Evolutionary conservation across 805 yeast species (phyloP).

Genomic region (Isabelozyma pseudorhagii): DNA sequence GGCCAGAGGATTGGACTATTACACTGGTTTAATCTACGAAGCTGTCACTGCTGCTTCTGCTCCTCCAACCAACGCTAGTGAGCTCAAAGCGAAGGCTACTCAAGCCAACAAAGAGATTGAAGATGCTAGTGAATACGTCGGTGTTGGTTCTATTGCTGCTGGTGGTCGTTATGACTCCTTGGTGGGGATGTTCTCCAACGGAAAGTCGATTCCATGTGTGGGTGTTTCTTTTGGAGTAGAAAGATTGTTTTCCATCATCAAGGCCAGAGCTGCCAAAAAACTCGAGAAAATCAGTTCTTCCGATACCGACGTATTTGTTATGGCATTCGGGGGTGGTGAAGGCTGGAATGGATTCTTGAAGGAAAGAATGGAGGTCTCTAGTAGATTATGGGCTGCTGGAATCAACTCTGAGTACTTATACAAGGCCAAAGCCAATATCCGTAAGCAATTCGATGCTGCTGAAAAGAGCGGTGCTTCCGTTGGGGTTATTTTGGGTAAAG

Average conservation of each 20-base stretch:
- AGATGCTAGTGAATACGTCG: constrained; percentile 94
- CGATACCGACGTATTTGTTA: constrained; percentile 88
- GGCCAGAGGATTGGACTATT: constrained; percentile 97
- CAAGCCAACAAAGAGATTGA: constrained; percentile 56
- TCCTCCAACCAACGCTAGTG: constrained; percentile 82
- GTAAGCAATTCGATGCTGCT: constrained; percentile 97
- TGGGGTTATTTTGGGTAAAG: constrained; percentile 93
- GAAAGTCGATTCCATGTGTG: constrained; percentile 93
- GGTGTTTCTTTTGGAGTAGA: constrained; percentile 98
- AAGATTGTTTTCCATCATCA: constrained; percentile 85
- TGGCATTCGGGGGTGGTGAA: constrained; percentile 99
- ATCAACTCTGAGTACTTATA: constrained; percentile 89
- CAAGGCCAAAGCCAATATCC: constrained; percentile 89
- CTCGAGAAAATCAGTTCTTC: constrained; percentile 71
- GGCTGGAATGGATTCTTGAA: constrained; percentile 91
- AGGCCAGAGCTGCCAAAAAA: constrained; percentile 61
- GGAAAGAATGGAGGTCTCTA: constrained; percentile 87
- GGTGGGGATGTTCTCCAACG: constrained; percentile 94
- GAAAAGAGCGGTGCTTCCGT: constrained; percentile 89
- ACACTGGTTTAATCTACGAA: constrained; percentile 95
- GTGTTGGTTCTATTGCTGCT: constrained; percentile 97
- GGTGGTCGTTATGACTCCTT: constrained; percentile 98
- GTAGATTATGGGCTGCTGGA: constrained; percentile 81
- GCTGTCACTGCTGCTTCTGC: constrained; percentile 95
- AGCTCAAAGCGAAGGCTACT: constrained; percentile 49